Base-by-base conservation (phyloP, 768 basidiomycete species). In the Pisolithus albus region DNA sequence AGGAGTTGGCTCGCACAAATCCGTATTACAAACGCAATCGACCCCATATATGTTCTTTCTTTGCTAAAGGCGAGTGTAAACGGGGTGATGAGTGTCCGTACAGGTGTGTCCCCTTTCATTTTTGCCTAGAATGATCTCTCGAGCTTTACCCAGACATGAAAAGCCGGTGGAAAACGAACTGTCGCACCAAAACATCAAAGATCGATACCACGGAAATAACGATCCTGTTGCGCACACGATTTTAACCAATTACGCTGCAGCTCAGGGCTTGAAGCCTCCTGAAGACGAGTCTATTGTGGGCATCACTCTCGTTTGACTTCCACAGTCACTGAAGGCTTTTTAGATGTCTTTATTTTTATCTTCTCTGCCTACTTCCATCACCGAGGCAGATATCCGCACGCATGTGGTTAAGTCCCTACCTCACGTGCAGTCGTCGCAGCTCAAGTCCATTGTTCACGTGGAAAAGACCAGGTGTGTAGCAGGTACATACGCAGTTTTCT, bases 21-120 rank as follows among this genome's bases (percentile, higher is more conserved):
- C 96, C 96, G 0, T 92, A 92, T 67, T 98, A 98, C 74, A 96
- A 97, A 70, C 84, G 95, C 51, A 99, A 98, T 70, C 74, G 88
- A 50, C 92, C 96, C 43, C 88, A 97, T 57, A 64, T 96, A 13
- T 99, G 96, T 67, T 91, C 89, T 2, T 98, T 98, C 78, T 98
- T 85, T 64, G 84, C 79, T 46, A 99, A 98, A 70, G 96, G 96
- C 0, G 88, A 94, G 50, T 99, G 96, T 67, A 91, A 77, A 38
- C 82, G 96, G 40, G 96, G 96, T 7, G 70, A 72, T 13, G 92
- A 95, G 53, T 99, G 96, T 66, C 96, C 96, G 2, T 98, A 92
- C 68, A 69, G 84, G 83, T 82, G 52, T 50, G 76, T 67, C 11
- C 5, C 8, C 15, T 24, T 13, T 13, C 9, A 38, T 53, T 36